Percentiles rank a stretch among this genome's conserved stretches.
These are phyloP conservation scores for Cladosporium sp. DNA, from an alignment of 2,329 filamentous ascomycete species.

Conservation along the genomic window DNA sequence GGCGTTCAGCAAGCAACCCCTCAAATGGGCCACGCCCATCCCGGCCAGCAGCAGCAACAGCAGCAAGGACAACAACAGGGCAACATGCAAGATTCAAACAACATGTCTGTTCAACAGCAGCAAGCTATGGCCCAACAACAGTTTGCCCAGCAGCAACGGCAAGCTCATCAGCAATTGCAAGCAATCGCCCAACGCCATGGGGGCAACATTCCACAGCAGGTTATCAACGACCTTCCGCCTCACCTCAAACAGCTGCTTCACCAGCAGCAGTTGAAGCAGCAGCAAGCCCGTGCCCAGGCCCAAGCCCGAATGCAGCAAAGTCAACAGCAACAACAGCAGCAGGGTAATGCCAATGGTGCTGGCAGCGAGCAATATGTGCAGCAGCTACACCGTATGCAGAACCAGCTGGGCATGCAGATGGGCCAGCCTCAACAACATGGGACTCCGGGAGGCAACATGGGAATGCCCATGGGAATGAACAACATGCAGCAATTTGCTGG, in stretches of 20 bases:
- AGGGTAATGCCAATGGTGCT: constrained; percentile 18
- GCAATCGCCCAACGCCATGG: constrained; percentile 16
- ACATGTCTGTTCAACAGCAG: constrained; percentile 14
- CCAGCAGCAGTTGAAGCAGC: constrained; percentile 31
- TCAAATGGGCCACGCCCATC: constrained; percentile 25
- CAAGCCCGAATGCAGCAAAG: constrained; percentile 13
- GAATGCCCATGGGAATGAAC: constrained; percentile 14
- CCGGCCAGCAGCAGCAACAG: constrained; percentile 14
- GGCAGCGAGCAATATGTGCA: constrained; percentile 17
- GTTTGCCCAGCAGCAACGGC: constrained; percentile 12
- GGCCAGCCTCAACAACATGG: constrained; percentile 10
- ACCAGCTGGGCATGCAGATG: constrained; percentile 21
- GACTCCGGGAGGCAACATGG: constrained; percentile 11
- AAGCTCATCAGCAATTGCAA: constrained; percentile 12
- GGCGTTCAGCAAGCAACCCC: constrained; percentile 8
- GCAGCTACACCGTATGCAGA: constrained; percentile 25
- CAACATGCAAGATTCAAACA: constrained; percentile 8
- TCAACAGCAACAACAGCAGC: constrained; percentile 14
- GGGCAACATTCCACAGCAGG: constrained; percentile 17
- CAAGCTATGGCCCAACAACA: constrained; percentile 7
- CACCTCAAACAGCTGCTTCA: constrained; percentile 32
- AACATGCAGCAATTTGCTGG: constrained; percentile 17
- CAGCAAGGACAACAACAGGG: constrained; percentile 32
- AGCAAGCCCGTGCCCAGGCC: constrained; percentile 23
- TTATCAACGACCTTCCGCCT: constrained; percentile 1